phyloP scores from a whole-genome alignment of 768 basidiomycete species.

The Auriscalpium vulgare region DNA sequence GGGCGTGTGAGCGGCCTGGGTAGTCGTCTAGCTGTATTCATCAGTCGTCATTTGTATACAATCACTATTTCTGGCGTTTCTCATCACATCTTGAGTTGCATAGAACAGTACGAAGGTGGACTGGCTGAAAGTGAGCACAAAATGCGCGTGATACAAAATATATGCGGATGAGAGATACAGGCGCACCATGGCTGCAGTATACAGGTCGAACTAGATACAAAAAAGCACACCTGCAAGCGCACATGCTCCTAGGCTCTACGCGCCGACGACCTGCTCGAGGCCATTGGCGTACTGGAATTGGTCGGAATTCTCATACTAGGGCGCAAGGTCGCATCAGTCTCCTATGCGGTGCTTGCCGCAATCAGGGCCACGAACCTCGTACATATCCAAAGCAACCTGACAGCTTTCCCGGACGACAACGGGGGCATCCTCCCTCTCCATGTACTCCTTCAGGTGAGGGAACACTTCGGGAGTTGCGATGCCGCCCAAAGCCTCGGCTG shows the following conservation, averaged over 20 bases:
- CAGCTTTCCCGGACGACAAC: slow-evolving; percentile 93
- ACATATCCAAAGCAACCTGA: slow-evolving; percentile 95
- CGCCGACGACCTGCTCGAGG: slow-evolving; percentile 21
- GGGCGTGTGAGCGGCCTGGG: not conserved
- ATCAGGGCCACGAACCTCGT: slow-evolving; percentile 54
- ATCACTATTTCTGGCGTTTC: not conserved
- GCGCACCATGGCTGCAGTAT: not conserved
- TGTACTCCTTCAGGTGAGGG: slow-evolving; percentile 80
- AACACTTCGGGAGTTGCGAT: slow-evolving; percentile 92
- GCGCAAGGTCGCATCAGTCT: not conserved
- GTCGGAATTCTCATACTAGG: slow-evolving; percentile 70
- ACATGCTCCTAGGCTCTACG: slow-evolving; percentile 18
- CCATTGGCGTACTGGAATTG: slow-evolving; percentile 75
- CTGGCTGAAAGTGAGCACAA: not conserved
- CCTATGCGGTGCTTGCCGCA: too few relatives aligned
- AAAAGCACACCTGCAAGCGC: not conserved
- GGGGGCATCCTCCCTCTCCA: slow-evolving; percentile 69
- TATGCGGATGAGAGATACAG: not conserved
- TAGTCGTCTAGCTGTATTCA: not conserved
- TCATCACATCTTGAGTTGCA: not conserved
- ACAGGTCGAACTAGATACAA: not conserved
- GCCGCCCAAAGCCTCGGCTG: slow-evolving; percentile 96
- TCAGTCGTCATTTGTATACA: not conserved
- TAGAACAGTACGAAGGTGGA: not conserved
- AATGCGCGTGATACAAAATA: not conserved